Conservation (phyloP, 257 asterid genomes). For the Plantago major region DNA sequence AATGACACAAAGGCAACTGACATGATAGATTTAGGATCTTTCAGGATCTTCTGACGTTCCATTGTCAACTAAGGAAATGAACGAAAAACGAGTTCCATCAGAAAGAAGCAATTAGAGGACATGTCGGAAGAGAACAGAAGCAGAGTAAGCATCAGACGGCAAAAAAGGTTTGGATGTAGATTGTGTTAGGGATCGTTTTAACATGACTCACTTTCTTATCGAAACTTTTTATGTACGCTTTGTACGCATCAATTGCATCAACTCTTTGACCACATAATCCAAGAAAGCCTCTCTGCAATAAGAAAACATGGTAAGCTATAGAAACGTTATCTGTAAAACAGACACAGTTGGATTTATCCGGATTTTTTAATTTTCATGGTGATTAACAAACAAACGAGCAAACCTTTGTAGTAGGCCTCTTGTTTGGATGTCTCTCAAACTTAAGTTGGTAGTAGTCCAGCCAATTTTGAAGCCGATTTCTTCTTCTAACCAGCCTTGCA, state of each 20-base stretch:
- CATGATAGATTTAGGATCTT: constrained; percentile 59
- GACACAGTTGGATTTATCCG: neutral
- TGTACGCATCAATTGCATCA: constrained; percentile 78
- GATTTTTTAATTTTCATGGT: no score
- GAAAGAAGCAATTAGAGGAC: neutral
- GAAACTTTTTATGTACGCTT: constrained; percentile 47
- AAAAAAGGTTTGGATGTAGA: constrained; percentile 4
- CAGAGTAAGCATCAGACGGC: no score
- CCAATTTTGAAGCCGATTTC: constrained; percentile 87
- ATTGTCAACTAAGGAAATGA: constrained; percentile 50
- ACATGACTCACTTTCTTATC: constrained; percentile 57
- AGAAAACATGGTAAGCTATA: constrained; percentile 11
- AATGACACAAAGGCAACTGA: constrained; percentile 92
- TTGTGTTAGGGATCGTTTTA: constrained; percentile 11
- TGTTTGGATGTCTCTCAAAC: constrained; percentile 81
- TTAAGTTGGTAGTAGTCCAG: constrained; percentile 86
- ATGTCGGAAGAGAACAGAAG: neutral
- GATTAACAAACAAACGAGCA: neutral
- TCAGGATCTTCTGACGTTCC: constrained; percentile 76
- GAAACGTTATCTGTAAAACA: constrained; percentile 1
- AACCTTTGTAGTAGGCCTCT: constrained; percentile 82
- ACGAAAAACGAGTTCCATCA: neutral
- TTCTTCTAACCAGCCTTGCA: constrained; percentile 57
- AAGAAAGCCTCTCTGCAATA: constrained; percentile 69
- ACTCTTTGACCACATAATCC: constrained; percentile 80